Evolutionary conservation across 192 early-diverging fungal species (phyloP).

Genomic region (Chytriomyces confervae): DNA sequence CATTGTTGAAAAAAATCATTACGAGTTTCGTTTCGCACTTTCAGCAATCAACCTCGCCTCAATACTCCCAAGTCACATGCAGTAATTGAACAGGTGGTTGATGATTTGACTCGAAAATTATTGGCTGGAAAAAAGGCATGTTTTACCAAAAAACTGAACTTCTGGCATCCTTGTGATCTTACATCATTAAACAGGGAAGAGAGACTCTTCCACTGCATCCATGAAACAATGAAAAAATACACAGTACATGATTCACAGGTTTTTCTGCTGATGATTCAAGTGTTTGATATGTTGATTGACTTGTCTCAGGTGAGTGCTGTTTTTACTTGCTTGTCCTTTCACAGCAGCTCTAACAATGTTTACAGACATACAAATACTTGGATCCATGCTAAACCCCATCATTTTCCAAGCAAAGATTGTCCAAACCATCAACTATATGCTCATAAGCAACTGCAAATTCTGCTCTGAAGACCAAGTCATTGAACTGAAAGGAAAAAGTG

Average conservation of each 20-base stretch:
- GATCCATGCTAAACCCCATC: constrained; percentile 4
- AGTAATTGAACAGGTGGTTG: background rate
- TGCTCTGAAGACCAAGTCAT: constrained; percentile 4
- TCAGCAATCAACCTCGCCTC: background rate
- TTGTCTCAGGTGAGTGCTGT: constrained; percentile 35
- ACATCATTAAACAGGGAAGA: constrained; percentile 40
- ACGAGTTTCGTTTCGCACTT: constrained; percentile 16
- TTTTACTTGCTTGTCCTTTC: no score
- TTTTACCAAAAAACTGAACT: constrained; percentile 7
- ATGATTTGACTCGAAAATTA: constrained; percentile 30
- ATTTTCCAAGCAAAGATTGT: constrained; percentile 50
- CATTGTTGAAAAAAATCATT: constrained; percentile 6
- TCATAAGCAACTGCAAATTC: constrained; percentile 4
- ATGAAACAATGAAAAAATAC: constrained; percentile 40
- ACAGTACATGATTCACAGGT: constrained; percentile 23
- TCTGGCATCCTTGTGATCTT: background rate
- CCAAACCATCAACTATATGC: constrained; percentile 37
- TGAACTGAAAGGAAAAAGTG: constrained; percentile 38
- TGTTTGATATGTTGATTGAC: constrained; percentile 49
- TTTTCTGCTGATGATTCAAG: constrained; percentile 42
- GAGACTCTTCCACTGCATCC: constrained; percentile 46
- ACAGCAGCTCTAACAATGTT: no score
- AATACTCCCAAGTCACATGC: background rate
- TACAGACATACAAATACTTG: no score
- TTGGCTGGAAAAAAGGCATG: constrained; percentile 44